Percentiles rank a stretch among this genome's conserved stretches.
Conservation (phyloP, 2,329 filamentous ascomycete genomes). For the Beauveria asiatica region DNA sequence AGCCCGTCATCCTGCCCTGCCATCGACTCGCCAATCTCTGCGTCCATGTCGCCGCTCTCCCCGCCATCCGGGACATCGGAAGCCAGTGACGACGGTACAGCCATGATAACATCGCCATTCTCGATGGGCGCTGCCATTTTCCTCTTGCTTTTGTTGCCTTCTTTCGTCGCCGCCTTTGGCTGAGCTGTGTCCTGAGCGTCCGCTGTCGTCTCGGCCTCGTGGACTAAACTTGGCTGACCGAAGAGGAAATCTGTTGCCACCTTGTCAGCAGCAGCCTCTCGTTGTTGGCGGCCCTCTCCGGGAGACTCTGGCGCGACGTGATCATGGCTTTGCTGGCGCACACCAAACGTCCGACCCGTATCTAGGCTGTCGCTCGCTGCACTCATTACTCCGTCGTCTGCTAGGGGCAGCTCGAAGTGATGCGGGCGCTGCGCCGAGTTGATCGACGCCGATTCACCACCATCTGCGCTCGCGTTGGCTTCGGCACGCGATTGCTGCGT, state of each 20-base stretch:
- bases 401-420: slow-evolving; percentile 15
- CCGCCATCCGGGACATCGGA: slow-evolving; percentile 21
- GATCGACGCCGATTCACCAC: slow-evolving; percentile 20
- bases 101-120: slow-evolving; percentile 5
- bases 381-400: slow-evolving; percentile 17
- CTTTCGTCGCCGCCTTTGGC: neutral
- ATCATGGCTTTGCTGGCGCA: neutral
- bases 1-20: slow-evolving; percentile 9
- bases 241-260: slow-evolving; percentile 11
- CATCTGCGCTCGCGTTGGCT: slow-evolving; percentile 12
- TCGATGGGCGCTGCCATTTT: neutral
- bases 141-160: neutral
- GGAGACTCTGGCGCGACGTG: neutral
- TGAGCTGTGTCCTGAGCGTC: neutral
- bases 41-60: slow-evolving; percentile 22
- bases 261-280: slow-evolving; percentile 14
- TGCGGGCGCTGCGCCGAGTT: slow-evolving; percentile 21
- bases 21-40: slow-evolving; percentile 13
- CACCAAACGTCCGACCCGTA: slow-evolving; percentile 1
- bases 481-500: slow-evolving; percentile 22
- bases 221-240: neutral
- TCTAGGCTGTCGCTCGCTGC: slow-evolving; percentile 17
- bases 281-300: slow-evolving; percentile 3
- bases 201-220: neutral
- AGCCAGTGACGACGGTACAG: neutral